Base-by-base conservation (phyloP, 345 rosid genomes). In the Gossypium rotundifolium region DNA sequence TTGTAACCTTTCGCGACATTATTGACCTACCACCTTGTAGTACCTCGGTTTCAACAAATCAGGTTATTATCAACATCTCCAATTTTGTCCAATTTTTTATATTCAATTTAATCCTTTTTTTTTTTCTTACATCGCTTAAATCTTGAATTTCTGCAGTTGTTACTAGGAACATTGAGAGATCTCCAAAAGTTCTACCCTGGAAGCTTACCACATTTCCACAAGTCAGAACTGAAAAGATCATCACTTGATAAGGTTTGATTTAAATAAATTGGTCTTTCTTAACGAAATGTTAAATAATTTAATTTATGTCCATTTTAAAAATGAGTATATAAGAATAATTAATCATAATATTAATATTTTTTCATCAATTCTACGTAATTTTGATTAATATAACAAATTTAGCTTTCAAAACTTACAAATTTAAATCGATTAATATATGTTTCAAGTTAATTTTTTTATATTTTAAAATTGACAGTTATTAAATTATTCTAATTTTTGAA, bases 161-260 rank as follows among this genome's bases (percentile, higher is more conserved):
- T 88, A 65, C 27, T 77, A 17, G 63, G 74, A 77, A 86, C 94
- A n/a, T 81, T 85, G 81, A 82, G 62, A 69, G 90, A 90, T 73
- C 90, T 90, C 2, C 83, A 83, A 51, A 78, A 79, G 54, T 65
- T 77, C 59, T 85, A 80, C 75, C 94, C 94, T 2, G 87, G 84
- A 46, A 84, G 81, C 72, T 59, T 83, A 44, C 65, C 84, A 44
- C 70, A 68, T 9, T 80, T 72, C 57, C 83, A 74, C 4, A 5
- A 55, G 33, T 74, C 81, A 10, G 83, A 85, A 33, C 23, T 87
- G 76, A 82, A 80, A 67, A 81, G 71, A 48, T 53, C 44, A 33
- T 13, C 69, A 29, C 18, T 45, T 67, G 27, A 48, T 27, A 27
- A 69, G 59, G 73, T 69, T 69, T 69, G 73, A 33, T 33, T 33